Base-by-base conservation (phyloP, 352 stramenopile genomes). In the Phytophthora pseudosyringae region DNA sequence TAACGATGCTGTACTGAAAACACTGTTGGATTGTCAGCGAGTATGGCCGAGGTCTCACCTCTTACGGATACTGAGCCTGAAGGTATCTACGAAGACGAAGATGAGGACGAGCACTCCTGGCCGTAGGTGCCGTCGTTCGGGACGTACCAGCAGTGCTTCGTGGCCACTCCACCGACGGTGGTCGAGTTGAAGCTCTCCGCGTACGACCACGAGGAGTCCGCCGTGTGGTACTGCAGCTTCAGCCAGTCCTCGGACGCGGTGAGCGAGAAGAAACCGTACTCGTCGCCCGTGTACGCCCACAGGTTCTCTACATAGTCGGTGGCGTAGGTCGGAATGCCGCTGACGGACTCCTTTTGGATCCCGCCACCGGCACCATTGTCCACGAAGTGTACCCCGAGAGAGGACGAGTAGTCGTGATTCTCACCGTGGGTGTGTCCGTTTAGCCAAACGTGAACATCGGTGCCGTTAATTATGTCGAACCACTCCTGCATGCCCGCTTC, bases 181-280 rank as follows among this genome's bases (percentile, higher is more conserved):
- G 80, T 78, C 5, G 65, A 65, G 25, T 71, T 65, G 28, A 90
- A 66, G 31, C 71, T 80, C 31, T 83, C 74, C 11, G 69, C 57
- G 35, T 88, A 87, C 11, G 55, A 56, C 83, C 80, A 90, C 40
- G 51, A 70, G 11, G 59, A 46, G 59, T 90, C 81, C 26, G 78
- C 76, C 11, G 79, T 90, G 44, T 89, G 69, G 53, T 86, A 92
- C 60, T 85, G 78, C 43, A 89, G 51, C 53, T 88, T 84, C n/a
- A 88, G 47, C 81, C 80, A 90, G 21, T 86, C 73, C 18, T 81
- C 78, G n/a, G 71, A n/a, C n/a, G n/a, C n/a, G n/a, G n/a, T n/a
- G n/a, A n/a, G n/a, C n/a, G n/a, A n/a, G n/a, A n/a, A 83, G 47
- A 90, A 80, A 7, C 75, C 78, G 46, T 90, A 90, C 50, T 86